A percentile compares a stretch with the other conserved stretches of the same genome.
These are phyloP conservation scores for Dioscorea dumetorum DNA, from an alignment of 106 monocot genomes.

Conservation along the genomic window DNA sequence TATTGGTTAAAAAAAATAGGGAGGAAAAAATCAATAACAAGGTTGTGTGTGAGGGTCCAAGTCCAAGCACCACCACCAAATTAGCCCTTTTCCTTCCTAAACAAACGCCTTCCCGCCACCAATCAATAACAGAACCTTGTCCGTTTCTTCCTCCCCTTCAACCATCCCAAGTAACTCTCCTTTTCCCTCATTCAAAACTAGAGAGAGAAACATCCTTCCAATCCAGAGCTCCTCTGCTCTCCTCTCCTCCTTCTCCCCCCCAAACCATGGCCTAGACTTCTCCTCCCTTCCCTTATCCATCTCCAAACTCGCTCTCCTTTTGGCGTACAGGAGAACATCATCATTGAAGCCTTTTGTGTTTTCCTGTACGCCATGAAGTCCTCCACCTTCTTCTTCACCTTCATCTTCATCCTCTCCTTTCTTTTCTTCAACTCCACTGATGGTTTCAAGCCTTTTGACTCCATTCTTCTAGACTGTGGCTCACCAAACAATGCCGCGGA, in stretches of 20 bases:
- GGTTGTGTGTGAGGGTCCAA: no score
- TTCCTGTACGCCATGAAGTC: conserved; percentile 21
- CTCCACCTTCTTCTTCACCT: neutral
- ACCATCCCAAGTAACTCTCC: neutral
- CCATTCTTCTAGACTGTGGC: conserved; percentile 54
- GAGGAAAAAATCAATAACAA: no score
- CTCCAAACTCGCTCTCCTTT: neutral
- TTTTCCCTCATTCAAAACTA: neutral
- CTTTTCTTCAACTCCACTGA: neutral
- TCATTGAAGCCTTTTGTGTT: neutral
- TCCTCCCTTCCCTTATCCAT: neutral
- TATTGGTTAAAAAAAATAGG: no score
- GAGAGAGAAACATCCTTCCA: neutral
- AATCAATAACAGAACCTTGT: neutral
- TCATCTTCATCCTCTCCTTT: neutral
- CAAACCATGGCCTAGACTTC: neutral
- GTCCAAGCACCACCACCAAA: no score
- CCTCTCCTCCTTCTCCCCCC: neutral
- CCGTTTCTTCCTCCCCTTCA: conserved; percentile 1
- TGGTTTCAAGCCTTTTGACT: conserved; percentile 15
- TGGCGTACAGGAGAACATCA: conserved; percentile 12
- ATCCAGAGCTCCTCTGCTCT: neutral
- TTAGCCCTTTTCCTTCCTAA: neutral
- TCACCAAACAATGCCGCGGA: conserved; percentile 29
- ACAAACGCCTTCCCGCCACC: neutral